A percentile compares a stretch with the other conserved stretches of the same genome.
These are phyloP conservation scores for Claviceps purpurea DNA, from an alignment of 2,329 filamentous ascomycete species.

Conservation along the genomic window DNA sequence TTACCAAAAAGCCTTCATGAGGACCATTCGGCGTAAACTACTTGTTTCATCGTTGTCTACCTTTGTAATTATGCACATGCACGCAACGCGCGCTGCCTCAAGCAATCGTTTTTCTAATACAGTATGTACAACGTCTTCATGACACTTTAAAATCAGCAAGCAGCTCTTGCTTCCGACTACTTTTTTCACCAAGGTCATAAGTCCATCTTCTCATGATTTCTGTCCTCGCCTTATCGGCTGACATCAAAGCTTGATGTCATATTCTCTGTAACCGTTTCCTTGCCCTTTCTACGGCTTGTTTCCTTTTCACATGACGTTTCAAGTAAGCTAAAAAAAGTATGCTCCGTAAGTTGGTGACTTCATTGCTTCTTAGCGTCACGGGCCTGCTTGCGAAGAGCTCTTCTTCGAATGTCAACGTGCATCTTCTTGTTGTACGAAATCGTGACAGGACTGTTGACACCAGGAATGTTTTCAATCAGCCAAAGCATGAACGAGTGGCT, in stretches of 20 bases:
- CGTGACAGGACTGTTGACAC: slow-evolving; percentile 32
- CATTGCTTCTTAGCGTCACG: slow-evolving; percentile 61
- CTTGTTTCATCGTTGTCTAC: background rate
- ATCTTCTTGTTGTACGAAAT: slow-evolving; percentile 47
- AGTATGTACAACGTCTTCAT: too few species aligned
- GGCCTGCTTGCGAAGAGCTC: slow-evolving; percentile 73
- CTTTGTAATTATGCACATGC: background rate
- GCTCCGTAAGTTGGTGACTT: background rate
- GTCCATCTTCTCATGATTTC: background rate
- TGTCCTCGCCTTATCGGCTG: background rate
- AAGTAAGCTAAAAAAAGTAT: background rate
- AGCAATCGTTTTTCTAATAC: background rate
- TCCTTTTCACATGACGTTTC: background rate
- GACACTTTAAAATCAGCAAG: background rate
- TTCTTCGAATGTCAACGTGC: slow-evolving; percentile 70
- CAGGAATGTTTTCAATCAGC: slow-evolving; percentile 50
- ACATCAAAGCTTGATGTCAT: background rate
- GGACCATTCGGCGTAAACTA: too few species aligned
- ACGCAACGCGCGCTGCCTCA: background rate
- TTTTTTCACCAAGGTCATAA: too few species aligned
- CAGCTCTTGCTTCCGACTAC: background rate
- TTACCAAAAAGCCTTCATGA: background rate
- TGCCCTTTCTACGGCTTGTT: background rate
- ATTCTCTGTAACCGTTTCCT: background rate
- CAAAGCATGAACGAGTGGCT: slow-evolving; percentile 81